Evolutionary conservation across 176 grass and related monocot species (phyloP).

Genomic region (Cymbopogon citratus): DNA sequence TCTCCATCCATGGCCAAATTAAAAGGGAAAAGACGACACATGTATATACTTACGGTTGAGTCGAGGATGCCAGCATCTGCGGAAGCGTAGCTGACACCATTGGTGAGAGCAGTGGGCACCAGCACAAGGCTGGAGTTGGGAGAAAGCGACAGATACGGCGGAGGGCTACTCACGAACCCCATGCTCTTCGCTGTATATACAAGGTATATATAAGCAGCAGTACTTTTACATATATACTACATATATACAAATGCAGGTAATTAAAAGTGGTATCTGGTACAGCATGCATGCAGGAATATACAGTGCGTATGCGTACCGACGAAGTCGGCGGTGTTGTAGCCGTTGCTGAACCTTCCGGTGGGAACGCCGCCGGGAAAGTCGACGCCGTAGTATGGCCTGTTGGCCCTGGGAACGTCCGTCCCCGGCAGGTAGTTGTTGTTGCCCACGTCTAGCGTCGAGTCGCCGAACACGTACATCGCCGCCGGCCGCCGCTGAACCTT

Average conservation of each 20-base stretch:
- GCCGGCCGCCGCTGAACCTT: background rate
- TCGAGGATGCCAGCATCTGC: background rate
- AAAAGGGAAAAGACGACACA: too few species aligned
- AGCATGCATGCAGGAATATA: too few species aligned
- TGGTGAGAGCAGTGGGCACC: background rate
- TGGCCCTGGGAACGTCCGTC: background rate
- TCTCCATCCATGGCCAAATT: too few species aligned
- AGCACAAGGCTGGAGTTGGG: background rate
- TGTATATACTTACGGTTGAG: background rate
- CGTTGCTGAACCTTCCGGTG: conserved; percentile 58
- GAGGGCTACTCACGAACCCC: background rate
- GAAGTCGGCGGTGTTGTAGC: conserved; percentile 39
- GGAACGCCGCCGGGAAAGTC: conserved; percentile 25
- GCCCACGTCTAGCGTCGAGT: conserved; percentile 41
- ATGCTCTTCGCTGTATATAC: background rate
- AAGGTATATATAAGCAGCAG: too few species aligned
- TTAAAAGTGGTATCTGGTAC: too few species aligned
- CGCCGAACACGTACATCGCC: conserved; percentile 36
- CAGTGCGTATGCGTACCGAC: conserved; percentile 19
- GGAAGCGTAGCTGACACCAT: background rate
- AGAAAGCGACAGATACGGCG: background rate
- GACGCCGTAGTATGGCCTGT: conserved; percentile 33
- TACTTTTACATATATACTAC: too few species aligned
- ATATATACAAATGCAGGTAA: too few species aligned
- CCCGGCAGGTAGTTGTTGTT: conserved; percentile 38